Percentiles rank a stretch among this genome's conserved stretches.
Evolutionary conservation across 208 protist species (phyloP).

Genomic region (Entamoeba moshkovskii): DNA sequence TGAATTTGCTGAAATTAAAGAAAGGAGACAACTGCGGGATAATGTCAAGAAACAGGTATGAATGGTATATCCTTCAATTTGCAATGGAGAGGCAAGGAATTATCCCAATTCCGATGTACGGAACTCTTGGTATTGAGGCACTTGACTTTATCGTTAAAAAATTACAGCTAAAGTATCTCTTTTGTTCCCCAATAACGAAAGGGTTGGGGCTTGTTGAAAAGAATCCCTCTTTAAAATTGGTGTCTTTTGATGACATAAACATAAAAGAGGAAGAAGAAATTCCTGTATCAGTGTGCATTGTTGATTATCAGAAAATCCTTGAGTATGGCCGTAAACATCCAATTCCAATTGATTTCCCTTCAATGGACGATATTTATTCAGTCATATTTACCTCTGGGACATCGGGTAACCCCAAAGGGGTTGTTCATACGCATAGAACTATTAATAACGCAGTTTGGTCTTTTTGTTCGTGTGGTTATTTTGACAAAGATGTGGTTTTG

Average conservation of each 20-base stretch:
- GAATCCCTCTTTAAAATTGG: neutral
- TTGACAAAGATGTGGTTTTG: neutral
- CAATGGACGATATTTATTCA: neutral
- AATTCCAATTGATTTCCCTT: neutral
- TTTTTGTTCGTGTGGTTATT: neutral
- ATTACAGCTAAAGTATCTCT: neutral
- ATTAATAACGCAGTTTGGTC: neutral
- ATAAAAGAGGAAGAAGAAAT: neutral
- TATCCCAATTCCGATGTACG: neutral
- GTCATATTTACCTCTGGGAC: constrained; percentile 32
- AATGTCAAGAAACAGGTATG: neutral
- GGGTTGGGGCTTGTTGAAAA: neutral
- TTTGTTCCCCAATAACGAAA: neutral
- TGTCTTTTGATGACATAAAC: neutral
- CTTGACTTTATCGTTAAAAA: neutral
- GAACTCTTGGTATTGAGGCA: neutral
- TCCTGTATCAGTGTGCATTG: neutral
- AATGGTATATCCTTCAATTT: neutral
- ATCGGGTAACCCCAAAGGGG: constrained; percentile 24
- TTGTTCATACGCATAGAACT: constrained; percentile 11
- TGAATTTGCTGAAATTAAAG: neutral
- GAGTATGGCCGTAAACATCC: neutral
- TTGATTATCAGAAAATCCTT: neutral
- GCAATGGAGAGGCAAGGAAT: neutral
- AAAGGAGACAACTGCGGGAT: neutral